Evolutionary conservation across 2,329 filamentous ascomycete species (phyloP), one percentile per base, ranked within the genome.

Genomic region (Aspergillus udagawae): DNA sequence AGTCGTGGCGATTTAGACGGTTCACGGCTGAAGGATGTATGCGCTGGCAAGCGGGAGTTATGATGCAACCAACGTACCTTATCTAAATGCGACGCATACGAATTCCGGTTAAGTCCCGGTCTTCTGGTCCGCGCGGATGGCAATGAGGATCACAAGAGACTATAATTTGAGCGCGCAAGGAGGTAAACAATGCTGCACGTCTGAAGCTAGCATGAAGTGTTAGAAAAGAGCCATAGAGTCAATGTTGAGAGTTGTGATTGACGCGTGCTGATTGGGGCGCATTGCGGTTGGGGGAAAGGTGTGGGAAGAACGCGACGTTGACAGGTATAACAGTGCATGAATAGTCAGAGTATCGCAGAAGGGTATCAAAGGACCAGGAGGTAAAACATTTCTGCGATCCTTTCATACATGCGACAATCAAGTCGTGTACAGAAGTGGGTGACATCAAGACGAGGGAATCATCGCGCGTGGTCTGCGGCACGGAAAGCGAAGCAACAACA

Each of bases 11-110:
- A 65, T 62, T 68, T 67, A 66, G 63, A 63, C 58, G 63, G 57
- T 62, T 58, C 64, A 67, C 55, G 62, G 63, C 60, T 63, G 60
- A 65, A 61, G 65, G 64, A 71, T 70, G 73, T 73, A 74, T 75
- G 73, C 71, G 73, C 72, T 75, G 73, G 73, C 73, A 74, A 67
- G 65, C 63, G 65, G 63, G 63, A 62, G 60, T 58, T 50, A 63
- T 64, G 61, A 64, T 72, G 69, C 70, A 72, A 66, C 63, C 61
- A 61, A 71, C 72, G 67, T 74, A 75, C 73, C 70, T 72, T 64
- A 66, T 67, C 64, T 67, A 73, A 55, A 59, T 62, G 55, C 63
- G 55, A 73, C 66, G 66, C 59, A 67, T 60, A 64, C 65, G 64
- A 65, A 59, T 66, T 63, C 64, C 53, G 56, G 60, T 54, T 59